Evolutionary conservation across 2,329 filamentous ascomycete genomes (phyloP).

Genomic region (Aspergillus latus): DNA sequence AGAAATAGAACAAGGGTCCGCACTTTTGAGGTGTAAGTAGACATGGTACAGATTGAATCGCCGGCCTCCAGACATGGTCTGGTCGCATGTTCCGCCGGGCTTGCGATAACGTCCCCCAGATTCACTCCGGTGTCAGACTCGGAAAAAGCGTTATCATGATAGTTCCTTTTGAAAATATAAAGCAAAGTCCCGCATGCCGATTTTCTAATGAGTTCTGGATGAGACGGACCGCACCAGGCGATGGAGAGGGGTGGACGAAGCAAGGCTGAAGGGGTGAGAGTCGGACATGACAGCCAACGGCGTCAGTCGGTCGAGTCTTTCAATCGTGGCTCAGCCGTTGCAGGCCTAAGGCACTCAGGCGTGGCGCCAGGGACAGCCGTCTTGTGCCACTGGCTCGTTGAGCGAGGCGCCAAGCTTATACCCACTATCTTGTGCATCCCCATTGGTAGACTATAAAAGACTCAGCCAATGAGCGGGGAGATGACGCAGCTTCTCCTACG

Average conservation of each 20-base stretch:
- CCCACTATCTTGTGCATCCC: neutral
- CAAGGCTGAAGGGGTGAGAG: neutral
- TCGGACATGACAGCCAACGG: neutral
- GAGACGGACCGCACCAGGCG: slow-evolving; percentile 4
- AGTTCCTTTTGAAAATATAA: neutral
- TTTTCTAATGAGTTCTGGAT: neutral
- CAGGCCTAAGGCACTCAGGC: slow-evolving; percentile 4
- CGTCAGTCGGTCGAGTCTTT: slow-evolving; percentile 4
- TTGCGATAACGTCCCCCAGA: slow-evolving; percentile 6
- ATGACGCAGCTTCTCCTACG: neutral
- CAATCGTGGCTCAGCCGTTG: slow-evolving; percentile 1
- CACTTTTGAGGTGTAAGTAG: slow-evolving; percentile 19
- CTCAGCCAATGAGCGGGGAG: neutral
- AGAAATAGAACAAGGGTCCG: neutral
- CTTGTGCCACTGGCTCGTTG: neutral
- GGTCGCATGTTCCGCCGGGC: slow-evolving; percentile 18
- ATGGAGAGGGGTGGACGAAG: neutral
- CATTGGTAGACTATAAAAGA: neutral
- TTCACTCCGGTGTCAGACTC: slow-evolving; percentile 5
- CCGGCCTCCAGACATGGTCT: slow-evolving; percentile 20
- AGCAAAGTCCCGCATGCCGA: slow-evolving; percentile 1
- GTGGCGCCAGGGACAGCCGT: neutral
- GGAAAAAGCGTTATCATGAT: slow-evolving; percentile 4
- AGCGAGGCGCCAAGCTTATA: neutral
- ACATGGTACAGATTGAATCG: slow-evolving; percentile 17